Conservation (phyloP, 1,284 basidiomycete genomes). For the Amylostereum areolatum region DNA sequence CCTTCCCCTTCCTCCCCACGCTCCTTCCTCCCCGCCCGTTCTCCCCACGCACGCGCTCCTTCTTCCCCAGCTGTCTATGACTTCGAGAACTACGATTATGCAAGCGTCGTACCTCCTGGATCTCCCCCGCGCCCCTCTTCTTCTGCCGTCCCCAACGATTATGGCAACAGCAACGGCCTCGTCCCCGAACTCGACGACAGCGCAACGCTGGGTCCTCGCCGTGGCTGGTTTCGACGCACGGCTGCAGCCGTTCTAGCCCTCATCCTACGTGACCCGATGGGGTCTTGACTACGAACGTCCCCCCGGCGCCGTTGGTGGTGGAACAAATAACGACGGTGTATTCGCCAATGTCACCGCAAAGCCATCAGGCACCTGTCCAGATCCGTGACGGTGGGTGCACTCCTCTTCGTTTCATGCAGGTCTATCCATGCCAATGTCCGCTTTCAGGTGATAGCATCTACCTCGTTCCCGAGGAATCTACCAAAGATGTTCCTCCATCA, state of each 20-base stretch:
- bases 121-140: conserved; percentile 72
- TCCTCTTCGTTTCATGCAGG: neutral
- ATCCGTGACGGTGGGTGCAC: conserved; percentile 54
- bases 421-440: neutral
- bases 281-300: conserved; percentile 47
- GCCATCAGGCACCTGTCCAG: conserved; percentile 53
- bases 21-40: conserved; percentile 20
- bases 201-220: conserved; percentile 25
- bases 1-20: conserved; percentile 19
- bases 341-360: conserved; percentile 96
- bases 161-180: conserved; percentile 80
- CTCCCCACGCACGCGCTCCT: conserved; percentile 14
- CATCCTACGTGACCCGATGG: conserved; percentile 36
- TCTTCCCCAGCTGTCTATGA: conserved; percentile 57
- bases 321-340: conserved; percentile 85
- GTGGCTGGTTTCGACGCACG: conserved; percentile 53
- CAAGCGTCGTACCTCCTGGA: conserved; percentile 74
- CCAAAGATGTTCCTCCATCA: conserved; percentile 80
- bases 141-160: conserved; percentile 59
- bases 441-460: conserved; percentile 61
- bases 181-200: conserved; percentile 48
- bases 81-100: conserved; percentile 74
- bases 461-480: conserved; percentile 74
- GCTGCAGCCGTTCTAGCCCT: conserved; percentile 54
- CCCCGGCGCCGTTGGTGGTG: conserved; percentile 58